phyloP scores from a whole-genome alignment of 306 rosid species.

The Herpetospermum pedunculosum region DNA sequence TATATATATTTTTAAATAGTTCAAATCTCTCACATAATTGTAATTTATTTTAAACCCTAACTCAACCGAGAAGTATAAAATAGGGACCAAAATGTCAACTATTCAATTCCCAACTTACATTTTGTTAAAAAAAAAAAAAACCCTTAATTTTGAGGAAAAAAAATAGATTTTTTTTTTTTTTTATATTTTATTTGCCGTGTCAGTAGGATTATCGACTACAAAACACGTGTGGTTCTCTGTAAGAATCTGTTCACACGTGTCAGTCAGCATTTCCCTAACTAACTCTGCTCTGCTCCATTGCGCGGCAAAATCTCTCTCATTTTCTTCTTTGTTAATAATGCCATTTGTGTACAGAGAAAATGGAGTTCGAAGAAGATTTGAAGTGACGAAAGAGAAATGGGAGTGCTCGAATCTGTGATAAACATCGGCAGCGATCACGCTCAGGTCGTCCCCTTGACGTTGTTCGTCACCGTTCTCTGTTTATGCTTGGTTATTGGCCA shows the following conservation, averaged over 20 bases:
- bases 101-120: too few relatives aligned
- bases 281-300: background rate
- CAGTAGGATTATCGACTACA: background rate
- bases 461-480: conserved; percentile 72
- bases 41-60: too few relatives aligned
- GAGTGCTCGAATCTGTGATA: background rate
- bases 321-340: background rate
- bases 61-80: too few relatives aligned
- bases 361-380: background rate
- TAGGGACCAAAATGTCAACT: too few relatives aligned
- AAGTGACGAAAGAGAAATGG: background rate
- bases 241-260: background rate
- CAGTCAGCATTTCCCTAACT: background rate
- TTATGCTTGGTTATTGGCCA: conserved; percentile 63
- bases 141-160: too few relatives aligned
- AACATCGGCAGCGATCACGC: conserved; percentile 45
- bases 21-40: too few relatives aligned
- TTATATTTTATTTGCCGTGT: too few relatives aligned
- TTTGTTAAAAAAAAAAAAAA: too few relatives aligned
- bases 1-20: too few relatives aligned
- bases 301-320: background rate
- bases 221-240: background rate
- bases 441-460: conserved; percentile 49
- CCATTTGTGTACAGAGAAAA: background rate
- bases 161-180: too few relatives aligned